Evolutionary conservation across 1,139 yeast genomes (phyloP).

Genomic region (Pichia sp.): DNA sequence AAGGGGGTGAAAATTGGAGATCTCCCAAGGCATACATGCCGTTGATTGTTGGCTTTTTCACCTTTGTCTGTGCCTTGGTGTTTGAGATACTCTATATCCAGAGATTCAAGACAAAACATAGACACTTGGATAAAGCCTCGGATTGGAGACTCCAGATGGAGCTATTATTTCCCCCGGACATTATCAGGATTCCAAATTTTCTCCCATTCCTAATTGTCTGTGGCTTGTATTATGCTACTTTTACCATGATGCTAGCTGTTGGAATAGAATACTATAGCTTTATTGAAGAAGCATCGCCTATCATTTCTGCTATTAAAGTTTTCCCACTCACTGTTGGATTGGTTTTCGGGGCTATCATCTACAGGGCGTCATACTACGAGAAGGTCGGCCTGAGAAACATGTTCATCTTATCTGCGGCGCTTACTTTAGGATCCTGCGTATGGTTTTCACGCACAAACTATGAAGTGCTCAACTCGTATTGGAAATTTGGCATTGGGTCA

Average conservation of each 20-base stretch:
- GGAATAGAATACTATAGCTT: constrained; percentile 20
- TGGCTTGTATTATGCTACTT: constrained; percentile 14
- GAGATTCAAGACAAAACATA: constrained; percentile 17
- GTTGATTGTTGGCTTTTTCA: constrained; percentile 29
- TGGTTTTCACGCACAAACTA: constrained; percentile 29
- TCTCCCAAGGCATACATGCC: constrained; percentile 32
- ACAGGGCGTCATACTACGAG: constrained; percentile 13
- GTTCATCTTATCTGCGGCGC: constrained; percentile 20
- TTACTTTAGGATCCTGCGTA: constrained; percentile 20
- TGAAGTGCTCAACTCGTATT: constrained; percentile 22
- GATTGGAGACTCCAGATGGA: constrained; percentile 22
- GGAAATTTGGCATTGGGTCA: constrained; percentile 30
- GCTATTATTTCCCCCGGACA: constrained; percentile 25
- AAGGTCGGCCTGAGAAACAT: constrained; percentile 22
- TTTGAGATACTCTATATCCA: constrained; percentile 22
- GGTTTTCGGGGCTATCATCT: constrained; percentile 16
- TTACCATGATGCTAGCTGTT: constrained; percentile 11
- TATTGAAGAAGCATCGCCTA: constrained; percentile 22
- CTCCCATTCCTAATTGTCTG: constrained; percentile 15
- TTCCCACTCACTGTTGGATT: constrained; percentile 26
- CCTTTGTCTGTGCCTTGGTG: constrained; percentile 22
- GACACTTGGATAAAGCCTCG: background rate
- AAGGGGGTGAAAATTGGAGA: constrained; percentile 35
- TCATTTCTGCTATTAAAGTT: constrained; percentile 30
- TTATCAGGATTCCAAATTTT: constrained; percentile 21